A percentile compares a stretch with the other conserved stretches of the same genome.
phyloP scores from a whole-genome alignment of 2,329 filamentous ascomycete species.

The Catunica adiposa region DNA sequence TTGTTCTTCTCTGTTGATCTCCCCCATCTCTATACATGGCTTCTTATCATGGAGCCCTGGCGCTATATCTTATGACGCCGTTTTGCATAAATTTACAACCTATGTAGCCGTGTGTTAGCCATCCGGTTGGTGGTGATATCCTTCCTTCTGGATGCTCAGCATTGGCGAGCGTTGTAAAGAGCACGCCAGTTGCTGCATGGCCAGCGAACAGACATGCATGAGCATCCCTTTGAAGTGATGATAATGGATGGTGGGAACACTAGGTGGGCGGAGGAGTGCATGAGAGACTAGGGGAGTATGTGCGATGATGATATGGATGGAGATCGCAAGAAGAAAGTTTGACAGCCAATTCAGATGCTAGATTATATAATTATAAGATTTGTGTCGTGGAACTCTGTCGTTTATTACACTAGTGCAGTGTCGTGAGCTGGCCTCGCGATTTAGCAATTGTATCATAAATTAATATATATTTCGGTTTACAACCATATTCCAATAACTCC shows the following conservation, averaged over 20 bases:
- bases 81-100: neutral
- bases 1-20: neutral
- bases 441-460: too few relatives aligned
- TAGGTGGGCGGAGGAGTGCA: neutral
- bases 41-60: neutral
- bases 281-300: neutral
- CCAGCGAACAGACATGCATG: conserved; percentile 5
- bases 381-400: too few relatives aligned
- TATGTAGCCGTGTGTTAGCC: neutral
- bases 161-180: neutral
- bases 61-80: conserved; percentile 1
- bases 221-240: neutral
- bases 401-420: too few relatives aligned
- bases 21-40: neutral
- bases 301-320: neutral
- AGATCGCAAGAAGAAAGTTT: too few relatives aligned
- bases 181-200: conserved; percentile 5
- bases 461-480: too few relatives aligned
- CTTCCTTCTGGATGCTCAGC: neutral
- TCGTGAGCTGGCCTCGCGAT: too few relatives aligned
- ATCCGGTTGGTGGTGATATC: neutral
- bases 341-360: too few relatives aligned
- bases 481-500: neutral
- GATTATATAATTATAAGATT: too few relatives aligned
- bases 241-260: neutral